A percentile compares a stretch with the other conserved stretches of the same genome.
Conservation (phyloP, 192 early-diverging fungal species). For the Chytriomyces sp. region DNA sequence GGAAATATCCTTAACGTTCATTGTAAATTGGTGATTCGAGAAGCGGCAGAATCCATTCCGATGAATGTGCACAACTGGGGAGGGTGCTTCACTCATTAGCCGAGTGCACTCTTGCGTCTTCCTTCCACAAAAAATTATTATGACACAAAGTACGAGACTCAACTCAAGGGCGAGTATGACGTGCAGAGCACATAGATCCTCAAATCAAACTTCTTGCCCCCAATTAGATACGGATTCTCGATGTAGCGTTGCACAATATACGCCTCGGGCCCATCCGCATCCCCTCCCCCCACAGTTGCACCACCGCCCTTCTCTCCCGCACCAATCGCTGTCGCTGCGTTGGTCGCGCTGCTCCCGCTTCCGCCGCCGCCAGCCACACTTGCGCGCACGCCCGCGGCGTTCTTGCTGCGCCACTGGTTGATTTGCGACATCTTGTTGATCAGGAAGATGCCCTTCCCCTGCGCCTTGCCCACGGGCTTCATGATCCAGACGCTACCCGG, state of each 20-base stretch:
- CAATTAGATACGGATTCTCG: constrained; percentile 65
- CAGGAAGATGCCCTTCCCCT: constrained; percentile 70
- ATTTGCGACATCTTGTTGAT: constrained; percentile 68
- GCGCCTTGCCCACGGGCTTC: constrained; percentile 70
- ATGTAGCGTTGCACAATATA: constrained; percentile 69
- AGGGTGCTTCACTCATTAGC: no score
- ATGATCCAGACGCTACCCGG: constrained; percentile 67
- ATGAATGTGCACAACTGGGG: constrained; percentile 57
- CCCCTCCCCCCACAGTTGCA: constrained; percentile 9
- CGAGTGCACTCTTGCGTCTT: not conserved
- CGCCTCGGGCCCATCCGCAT: constrained; percentile 54
- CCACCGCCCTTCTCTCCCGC: not conserved
- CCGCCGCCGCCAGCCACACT: constrained; percentile 31
- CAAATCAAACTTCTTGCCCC: constrained; percentile 70
- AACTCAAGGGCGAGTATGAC: constrained; percentile 56
- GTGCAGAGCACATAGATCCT: constrained; percentile 62
- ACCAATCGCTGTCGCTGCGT: not conserved
- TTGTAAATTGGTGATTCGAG: constrained; percentile 60
- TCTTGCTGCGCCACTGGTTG: constrained; percentile 59
- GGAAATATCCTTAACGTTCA: constrained; percentile 68
- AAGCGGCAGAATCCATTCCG: constrained; percentile 70
- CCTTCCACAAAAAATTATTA: not conserved
- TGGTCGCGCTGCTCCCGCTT: not conserved
- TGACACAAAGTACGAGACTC: not conserved
- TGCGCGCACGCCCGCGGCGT: constrained; percentile 27